Conservation (phyloP, 768 basidiomycete species). For the Solioccasus polychromus region DNA sequence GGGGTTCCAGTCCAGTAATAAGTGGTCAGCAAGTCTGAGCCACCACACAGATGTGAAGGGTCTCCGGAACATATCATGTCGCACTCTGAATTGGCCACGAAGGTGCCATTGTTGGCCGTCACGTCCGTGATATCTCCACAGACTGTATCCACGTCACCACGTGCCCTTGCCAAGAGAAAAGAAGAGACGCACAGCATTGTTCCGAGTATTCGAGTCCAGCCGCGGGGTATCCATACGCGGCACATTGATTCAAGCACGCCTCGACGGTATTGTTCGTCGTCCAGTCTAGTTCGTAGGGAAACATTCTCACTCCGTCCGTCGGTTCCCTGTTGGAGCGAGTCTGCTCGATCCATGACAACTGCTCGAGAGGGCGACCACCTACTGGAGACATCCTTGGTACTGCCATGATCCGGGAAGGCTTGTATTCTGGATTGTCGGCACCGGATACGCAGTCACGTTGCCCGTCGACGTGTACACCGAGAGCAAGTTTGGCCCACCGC, state of each 20-base stretch:
- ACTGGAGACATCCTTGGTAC: conserved; percentile 70
- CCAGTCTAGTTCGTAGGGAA: conserved; percentile 61
- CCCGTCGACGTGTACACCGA: conserved; percentile 61
- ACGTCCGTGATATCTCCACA: conserved; percentile 69
- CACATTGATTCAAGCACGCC: conserved; percentile 66
- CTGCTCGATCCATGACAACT: not conserved
- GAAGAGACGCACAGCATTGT: not conserved
- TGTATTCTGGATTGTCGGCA: conserved; percentile 55
- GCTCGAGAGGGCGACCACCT: conserved; percentile 17
- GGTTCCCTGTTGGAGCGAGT: conserved; percentile 44
- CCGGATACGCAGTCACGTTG: conserved; percentile 51
- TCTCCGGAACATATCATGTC: conserved; percentile 64
- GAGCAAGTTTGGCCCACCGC: conserved; percentile 70
- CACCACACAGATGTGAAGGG: conserved; percentile 67
- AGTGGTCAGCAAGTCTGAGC: conserved; percentile 47
- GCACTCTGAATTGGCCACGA: conserved; percentile 39
- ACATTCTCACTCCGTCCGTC: conserved; percentile 41
- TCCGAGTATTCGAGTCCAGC: conserved; percentile 72
- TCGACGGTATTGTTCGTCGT: conserved; percentile 60
- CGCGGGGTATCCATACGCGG: conserved; percentile 67
- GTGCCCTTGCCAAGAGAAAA: not conserved
- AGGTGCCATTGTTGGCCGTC: conserved; percentile 28
- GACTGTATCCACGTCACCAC: conserved; percentile 36
- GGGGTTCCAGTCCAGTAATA: conserved; percentile 50
- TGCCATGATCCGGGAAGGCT: conserved; percentile 60